A percentile compares a stretch with the other conserved stretches of the same genome.
These are phyloP conservation scores for Naganishia sp. DNA, from an alignment of 1,284 basidiomycete genomes.

Conservation along the genomic window DNA sequence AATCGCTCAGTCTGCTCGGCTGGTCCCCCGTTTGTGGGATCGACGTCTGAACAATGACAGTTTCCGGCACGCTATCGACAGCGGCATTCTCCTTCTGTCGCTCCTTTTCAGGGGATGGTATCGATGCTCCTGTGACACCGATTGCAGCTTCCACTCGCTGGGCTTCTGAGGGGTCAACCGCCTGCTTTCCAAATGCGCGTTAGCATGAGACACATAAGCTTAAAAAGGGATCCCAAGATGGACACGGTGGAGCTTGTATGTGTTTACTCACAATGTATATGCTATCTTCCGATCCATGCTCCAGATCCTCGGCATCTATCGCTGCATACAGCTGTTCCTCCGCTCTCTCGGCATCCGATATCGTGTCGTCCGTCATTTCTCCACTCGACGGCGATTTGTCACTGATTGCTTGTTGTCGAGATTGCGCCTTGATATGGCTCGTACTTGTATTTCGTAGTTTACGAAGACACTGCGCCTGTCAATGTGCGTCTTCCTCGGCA, in stretches of 20 bases:
- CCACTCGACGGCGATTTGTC: neutral
- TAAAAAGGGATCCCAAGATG: neutral
- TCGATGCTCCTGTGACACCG: too few relatives aligned
- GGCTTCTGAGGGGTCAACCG: slow-evolving; percentile 14
- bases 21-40: too few relatives aligned
- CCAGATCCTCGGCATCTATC: neutral
- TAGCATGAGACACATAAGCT: neutral
- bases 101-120: too few relatives aligned
- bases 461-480: neutral
- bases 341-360: slow-evolving; percentile 10
- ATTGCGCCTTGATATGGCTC: neutral
- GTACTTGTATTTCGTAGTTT: neutral
- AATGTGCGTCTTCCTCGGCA: neutral
- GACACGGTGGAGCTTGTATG: neutral
- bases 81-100: too few relatives aligned
- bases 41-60: too few relatives aligned
- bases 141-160: neutral
- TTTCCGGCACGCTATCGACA: too few relatives aligned
- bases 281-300: neutral
- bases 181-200: neutral
- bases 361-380: slow-evolving; percentile 5
- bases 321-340: slow-evolving; percentile 21
- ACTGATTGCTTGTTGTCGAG: neutral
- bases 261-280: slow-evolving; percentile 12
- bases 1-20: too few relatives aligned